Evolutionary conservation across 495 filamentous ascomycete genomes (phyloP), one percentile per base, ranked within the genome.

Genomic region (Penicillium diatomitis): DNA sequence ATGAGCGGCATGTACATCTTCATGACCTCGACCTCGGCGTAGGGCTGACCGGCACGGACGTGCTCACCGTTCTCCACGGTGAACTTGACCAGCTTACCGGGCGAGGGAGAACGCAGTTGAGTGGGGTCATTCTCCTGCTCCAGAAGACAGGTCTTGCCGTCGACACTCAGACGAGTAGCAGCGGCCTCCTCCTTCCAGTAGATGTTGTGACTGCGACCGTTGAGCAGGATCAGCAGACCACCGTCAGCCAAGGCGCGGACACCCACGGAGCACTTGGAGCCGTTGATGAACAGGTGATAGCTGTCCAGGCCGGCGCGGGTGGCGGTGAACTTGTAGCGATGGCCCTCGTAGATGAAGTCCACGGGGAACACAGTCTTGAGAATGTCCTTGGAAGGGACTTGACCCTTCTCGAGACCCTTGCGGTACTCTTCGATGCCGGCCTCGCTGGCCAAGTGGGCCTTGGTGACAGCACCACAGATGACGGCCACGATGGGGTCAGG

Each of bases 1-100:
- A 99, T 77, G 46, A 99, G 78, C 57, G 92, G 92, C 92, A 99
- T 99, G 75, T 95, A 97, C 92, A 99, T 99, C 78, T 99, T 99
- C 92, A 99, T 99, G 66, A 99, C 94, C 67, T 99, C 92, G 46
- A 99, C 92, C 62, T 99, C 92, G 46, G 92, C 92, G 62, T 87
- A 99, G 6, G 91, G 76, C 67, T 99, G 89, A 46, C 90, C 90
- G 53, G 91, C 89, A 63, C 80, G 85, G 60, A 99, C 83, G 64
- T 97, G 92, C 58, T 94, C 86, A 44, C 94, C 94, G 58, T 94
- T 97, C 66, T 97, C 94, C 1, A 99, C 88, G 8, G 86, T 87
- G 72, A 91, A 99, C 74, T 96, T 96, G 70, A 97, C 94, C 37
- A 99, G 84, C 75, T 99, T 99, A 67, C 92, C 92, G 42, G 92